Conservation (phyloP, 495 filamentous ascomycete species). For the Jackrogersella minutella region DNA sequence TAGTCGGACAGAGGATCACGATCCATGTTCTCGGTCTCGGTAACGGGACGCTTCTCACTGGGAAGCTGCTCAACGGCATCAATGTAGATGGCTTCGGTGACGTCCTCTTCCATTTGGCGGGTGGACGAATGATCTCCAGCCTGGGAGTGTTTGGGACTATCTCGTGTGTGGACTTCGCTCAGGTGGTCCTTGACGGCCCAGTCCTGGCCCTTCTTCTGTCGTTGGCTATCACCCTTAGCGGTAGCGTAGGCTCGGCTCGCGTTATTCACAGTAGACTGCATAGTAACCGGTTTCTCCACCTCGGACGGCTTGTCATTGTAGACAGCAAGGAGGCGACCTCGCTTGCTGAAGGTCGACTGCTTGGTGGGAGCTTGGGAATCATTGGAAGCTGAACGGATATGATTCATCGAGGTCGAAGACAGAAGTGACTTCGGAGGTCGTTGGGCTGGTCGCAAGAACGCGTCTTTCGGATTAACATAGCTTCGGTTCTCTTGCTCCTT, state of each 20-base stretch:
- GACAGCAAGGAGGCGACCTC: conserved; percentile 56
- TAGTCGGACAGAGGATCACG: background rate
- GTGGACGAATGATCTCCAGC: background rate
- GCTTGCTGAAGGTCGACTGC: conserved; percentile 66
- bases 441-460: conserved; percentile 70
- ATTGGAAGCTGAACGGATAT: conserved; percentile 39
- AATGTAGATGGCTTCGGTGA: conserved; percentile 51
- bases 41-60: conserved; percentile 6
- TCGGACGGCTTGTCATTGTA: conserved; percentile 67
- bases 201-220: background rate
- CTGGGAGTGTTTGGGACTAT: conserved; percentile 1
- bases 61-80: conserved; percentile 53
- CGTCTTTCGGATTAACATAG: conserved; percentile 56
- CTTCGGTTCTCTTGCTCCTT: conserved; percentile 55
- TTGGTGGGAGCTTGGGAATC: conserved; percentile 43
- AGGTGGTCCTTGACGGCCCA: background rate
- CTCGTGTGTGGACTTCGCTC: background rate
- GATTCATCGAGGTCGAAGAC: conserved; percentile 56
- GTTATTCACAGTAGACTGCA: background rate
- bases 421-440: conserved; percentile 62
- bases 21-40: conserved; percentile 8
- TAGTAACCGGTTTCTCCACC: conserved; percentile 5
- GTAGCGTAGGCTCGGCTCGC: background rate
- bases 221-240: background rate
- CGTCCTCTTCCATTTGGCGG: conserved; percentile 38